Base-by-base conservation (phyloP, 495 filamentous ascomycete genomes). In the Aspergillus cristatus region DNA sequence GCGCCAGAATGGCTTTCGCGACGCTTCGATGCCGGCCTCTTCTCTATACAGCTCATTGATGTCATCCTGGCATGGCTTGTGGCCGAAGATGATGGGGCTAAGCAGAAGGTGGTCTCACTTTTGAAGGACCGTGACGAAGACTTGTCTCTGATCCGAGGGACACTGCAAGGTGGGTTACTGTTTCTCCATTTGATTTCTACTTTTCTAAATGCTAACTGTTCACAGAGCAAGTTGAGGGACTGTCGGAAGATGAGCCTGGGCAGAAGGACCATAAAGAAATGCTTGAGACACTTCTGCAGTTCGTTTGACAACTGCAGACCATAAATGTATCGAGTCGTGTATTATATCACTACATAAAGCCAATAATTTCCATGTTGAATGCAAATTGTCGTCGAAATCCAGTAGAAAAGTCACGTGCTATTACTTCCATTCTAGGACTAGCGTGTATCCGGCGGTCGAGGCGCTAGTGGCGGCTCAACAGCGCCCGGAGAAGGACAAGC, bases 51-150 rank as follows among this genome's bases (percentile, higher is more conserved):
- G 67, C 86, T 81, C 6, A 74, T 89, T 32, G 91, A 97, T 63
- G 75, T 86, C 8, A 79, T 96, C 25, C 53, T 97, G 26, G 86
- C 91, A 14, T 99, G 93, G 93, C 66, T 97, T 14, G 66, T 86
- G 11, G 93, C 89, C 1, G 93, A 99, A 58, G 93, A 97, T 51
- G 76, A 76, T 32, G 87, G 86, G 0, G 84, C 86, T 4, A 77
- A 70, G 57, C 69, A 61, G 28, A 82, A 73, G 58, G 76, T 96
- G 14, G 44, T 68, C 16, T 62, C 61, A 14, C 53, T 81, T 17
- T 60, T 95, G 20, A 78, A 72, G 18, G 81, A 84, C 38, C 67
- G 76, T 4, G 82, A 84, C 42, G 80, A 86, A 50, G 55, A 58
- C 5, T 49, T 94, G 34, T 65, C 45, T 4, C 65, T 78, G 16